Conservation (phyloP, 2,329 filamentous ascomycete genomes). For the Colletotrichum sp. region DNA sequence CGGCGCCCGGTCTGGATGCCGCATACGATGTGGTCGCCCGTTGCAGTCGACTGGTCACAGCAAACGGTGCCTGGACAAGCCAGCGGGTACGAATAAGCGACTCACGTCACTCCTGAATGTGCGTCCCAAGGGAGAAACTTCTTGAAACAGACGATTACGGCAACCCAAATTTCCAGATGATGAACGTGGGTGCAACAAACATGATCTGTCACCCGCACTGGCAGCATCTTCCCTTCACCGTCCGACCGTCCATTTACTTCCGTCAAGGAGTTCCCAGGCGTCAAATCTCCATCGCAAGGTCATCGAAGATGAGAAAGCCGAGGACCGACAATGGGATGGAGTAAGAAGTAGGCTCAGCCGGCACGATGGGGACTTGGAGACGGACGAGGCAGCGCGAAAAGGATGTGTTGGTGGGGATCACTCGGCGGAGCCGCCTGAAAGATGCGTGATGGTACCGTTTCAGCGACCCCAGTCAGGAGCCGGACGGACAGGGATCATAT, state of each 20-base stretch:
- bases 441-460: slow-evolving; percentile 18
- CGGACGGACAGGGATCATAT: background rate
- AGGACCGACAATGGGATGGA: slow-evolving; percentile 12
- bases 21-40: background rate
- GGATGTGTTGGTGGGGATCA: background rate
- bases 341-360: background rate
- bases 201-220: background rate
- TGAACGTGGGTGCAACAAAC: background rate
- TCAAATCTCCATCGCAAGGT: background rate
- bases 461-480: slow-evolving; percentile 11
- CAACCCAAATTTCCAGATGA: background rate
- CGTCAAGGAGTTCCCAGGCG: background rate
- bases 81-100: background rate
- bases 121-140: background rate
- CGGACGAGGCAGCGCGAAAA: background rate
- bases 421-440: slow-evolving; percentile 14
- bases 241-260: background rate
- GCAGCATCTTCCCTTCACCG: background rate
- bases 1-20: background rate
- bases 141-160: slow-evolving; percentile 5
- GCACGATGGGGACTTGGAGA: background rate
- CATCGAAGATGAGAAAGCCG: slow-evolving; percentile 5
- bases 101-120: background rate
- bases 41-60: background rate
- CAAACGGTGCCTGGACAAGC: background rate